These are phyloP conservation scores for Cutaneotrichosporon cutaneum DNA, from an alignment of 1,284 basidiomycete genomes.

Conservation along the genomic window DNA sequence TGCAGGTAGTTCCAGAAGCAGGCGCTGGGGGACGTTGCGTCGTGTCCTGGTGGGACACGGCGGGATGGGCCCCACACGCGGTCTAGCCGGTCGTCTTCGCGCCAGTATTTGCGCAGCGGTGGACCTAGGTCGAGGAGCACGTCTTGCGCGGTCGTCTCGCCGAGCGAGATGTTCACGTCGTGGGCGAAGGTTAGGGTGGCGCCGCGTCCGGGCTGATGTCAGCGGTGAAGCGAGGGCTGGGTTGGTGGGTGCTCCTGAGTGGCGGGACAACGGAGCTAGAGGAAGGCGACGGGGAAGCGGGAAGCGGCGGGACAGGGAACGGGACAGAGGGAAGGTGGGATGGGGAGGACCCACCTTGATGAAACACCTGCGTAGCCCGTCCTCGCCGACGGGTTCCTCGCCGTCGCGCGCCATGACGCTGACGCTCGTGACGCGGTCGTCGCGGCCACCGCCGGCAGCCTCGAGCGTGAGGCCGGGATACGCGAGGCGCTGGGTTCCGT, in stretches of 20 bases:
- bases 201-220: conserved; percentile 66
- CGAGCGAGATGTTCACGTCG: conserved; percentile 64
- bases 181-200: conserved; percentile 58
- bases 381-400: conserved; percentile 33
- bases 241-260: not conserved
- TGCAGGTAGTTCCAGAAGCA: conserved; percentile 93
- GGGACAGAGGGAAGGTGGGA: no score
- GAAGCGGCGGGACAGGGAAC: no score
- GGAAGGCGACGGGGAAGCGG: not conserved
- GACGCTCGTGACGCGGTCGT: conserved; percentile 36
- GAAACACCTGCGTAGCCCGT: conserved; percentile 21
- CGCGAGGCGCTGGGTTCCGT: conserved; percentile 29
- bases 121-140: conserved; percentile 72
- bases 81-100: conserved; percentile 78
- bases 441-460: conserved; percentile 59
- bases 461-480: conserved; percentile 79
- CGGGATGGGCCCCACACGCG: conserved; percentile 38
- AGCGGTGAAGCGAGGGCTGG: not conserved
- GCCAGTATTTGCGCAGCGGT: conserved; percentile 73
- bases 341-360: conserved; percentile 28
- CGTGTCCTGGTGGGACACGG: not conserved
- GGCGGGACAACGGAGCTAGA: not conserved
- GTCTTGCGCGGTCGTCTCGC: conserved; percentile 78
- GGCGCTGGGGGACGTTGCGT: conserved; percentile 38
- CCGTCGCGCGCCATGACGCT: conserved; percentile 42